Evolutionary conservation across 148 eudicot species (phyloP).

Genomic region (Persicaria maculosa): DNA sequence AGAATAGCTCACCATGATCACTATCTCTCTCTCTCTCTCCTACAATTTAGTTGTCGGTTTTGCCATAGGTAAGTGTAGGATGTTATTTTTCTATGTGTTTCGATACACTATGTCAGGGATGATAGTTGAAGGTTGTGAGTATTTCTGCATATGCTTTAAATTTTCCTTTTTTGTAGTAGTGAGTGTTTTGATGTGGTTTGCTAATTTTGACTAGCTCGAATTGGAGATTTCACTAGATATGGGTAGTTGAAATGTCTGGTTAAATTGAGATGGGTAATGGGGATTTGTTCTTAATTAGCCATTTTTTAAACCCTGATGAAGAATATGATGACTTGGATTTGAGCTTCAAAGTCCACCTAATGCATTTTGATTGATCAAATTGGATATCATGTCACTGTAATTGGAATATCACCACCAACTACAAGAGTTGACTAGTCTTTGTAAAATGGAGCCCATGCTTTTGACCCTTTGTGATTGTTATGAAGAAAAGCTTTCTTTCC

Average conservation of each 20-base stretch:
- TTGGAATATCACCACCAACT: neutral
- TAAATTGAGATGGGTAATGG: neutral
- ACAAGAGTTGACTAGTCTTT: neutral
- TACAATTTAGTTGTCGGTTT: too few relatives aligned
- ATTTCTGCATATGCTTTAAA: neutral
- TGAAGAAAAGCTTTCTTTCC: neutral
- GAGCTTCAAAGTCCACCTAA: neutral
- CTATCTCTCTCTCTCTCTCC: too few relatives aligned
- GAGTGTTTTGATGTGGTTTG: constrained; percentile 3
- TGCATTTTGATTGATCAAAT: neutral
- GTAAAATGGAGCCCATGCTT: neutral
- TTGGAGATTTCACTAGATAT: neutral
- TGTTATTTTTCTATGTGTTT: too few relatives aligned
- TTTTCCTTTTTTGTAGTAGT: neutral
- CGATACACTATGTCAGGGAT: constrained; percentile 32
- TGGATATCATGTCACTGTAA: neutral
- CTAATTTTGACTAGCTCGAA: neutral
- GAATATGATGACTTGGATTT: neutral
- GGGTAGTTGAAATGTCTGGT: neutral
- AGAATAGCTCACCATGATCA: too few relatives aligned
- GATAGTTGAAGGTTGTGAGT: constrained; percentile 98
- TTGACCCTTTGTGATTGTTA: constrained; percentile 1
- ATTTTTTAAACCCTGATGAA: neutral
- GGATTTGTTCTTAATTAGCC: neutral
- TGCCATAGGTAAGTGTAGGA: too few relatives aligned